These are phyloP conservation scores for Coleophoma eucalyptorum DNA, from an alignment of 2,329 filamentous ascomycete genomes.

Conservation along the genomic window DNA sequence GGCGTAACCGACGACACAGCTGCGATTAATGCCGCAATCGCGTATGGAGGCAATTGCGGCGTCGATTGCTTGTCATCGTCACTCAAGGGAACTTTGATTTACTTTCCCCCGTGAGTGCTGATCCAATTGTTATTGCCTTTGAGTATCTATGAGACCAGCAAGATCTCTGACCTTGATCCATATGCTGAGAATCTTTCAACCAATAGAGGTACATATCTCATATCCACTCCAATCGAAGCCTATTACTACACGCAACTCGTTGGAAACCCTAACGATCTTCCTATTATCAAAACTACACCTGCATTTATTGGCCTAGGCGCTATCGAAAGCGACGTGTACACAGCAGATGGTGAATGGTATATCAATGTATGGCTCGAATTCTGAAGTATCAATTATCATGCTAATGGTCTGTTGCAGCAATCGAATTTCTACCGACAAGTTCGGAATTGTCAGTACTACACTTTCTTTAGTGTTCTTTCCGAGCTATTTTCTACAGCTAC, in stretches of 20 bases:
- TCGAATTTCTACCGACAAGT: slow-evolving; percentile 58
- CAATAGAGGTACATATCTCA: slow-evolving; percentile 72
- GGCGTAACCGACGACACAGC: slow-evolving; percentile 71
- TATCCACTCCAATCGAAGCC: slow-evolving; percentile 75
- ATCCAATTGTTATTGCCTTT: too few species aligned
- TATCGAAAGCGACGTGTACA: slow-evolving; percentile 34
- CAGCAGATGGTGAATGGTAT: slow-evolving; percentile 59
- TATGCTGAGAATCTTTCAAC: too few species aligned
- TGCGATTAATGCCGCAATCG: slow-evolving; percentile 78
- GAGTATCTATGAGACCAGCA: too few species aligned
- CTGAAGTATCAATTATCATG: slow-evolving; percentile 6
- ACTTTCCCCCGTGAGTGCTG: slow-evolving; percentile 58
- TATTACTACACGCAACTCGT: slow-evolving; percentile 93
- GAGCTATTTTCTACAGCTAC: too few species aligned
- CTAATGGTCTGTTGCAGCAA: slow-evolving; percentile 30
- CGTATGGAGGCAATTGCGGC: slow-evolving; percentile 50
- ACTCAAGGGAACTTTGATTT: slow-evolving; percentile 79
- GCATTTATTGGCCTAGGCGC: not conserved
- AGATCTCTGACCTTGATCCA: too few species aligned
- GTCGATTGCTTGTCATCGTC: slow-evolving; percentile 79
- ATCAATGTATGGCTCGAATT: slow-evolving; percentile 32
- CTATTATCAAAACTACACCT: not conserved
- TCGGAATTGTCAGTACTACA: slow-evolving; percentile 38
- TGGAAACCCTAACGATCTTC: slow-evolving; percentile 54
- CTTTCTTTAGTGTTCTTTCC: too few species aligned